These are phyloP conservation scores for Omphalea diandra DNA, from an alignment of 441 rosid genomes.

Conservation along the genomic window DNA sequence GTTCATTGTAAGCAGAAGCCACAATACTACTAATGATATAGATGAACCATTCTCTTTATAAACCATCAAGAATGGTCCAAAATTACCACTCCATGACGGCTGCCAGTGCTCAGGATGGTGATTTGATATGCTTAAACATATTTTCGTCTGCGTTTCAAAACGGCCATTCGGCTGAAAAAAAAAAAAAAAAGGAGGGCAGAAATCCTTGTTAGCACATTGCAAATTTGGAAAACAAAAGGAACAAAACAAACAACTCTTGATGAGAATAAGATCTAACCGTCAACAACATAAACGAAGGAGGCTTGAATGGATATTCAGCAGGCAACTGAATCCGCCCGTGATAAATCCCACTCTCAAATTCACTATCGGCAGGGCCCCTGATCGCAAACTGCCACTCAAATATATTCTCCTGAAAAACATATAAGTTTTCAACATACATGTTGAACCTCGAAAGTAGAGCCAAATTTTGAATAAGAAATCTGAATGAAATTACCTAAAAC, in stretches of 20 bases:
- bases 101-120: constrained; percentile 99
- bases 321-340: constrained; percentile 97
- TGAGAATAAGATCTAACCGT: constrained; percentile 49
- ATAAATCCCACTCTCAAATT: constrained; percentile 95
- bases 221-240: not conserved
- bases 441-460: not conserved
- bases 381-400: constrained; percentile 99
- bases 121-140: constrained; percentile 95
- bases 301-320: constrained; percentile 92
- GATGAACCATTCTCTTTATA: too few relatives aligned
- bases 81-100: constrained; percentile 98
- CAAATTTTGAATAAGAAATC: too few relatives aligned
- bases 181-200: too few relatives aligned
- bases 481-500: too few relatives aligned
- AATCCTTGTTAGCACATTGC: constrained; percentile 15
- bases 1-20: not conserved
- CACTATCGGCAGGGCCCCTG: constrained; percentile 75
- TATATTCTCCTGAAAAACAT: constrained; percentile 70
- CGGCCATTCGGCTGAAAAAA: constrained; percentile 90
- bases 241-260: too few relatives aligned
- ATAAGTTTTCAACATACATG: not conserved
- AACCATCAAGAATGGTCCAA: not conserved
- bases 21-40: not conserved
- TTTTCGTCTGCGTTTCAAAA: constrained; percentile 91
- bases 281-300: constrained; percentile 92